Conservation (phyloP, 1,284 basidiomycete genomes). For the Omphalotus olearius region DNA sequence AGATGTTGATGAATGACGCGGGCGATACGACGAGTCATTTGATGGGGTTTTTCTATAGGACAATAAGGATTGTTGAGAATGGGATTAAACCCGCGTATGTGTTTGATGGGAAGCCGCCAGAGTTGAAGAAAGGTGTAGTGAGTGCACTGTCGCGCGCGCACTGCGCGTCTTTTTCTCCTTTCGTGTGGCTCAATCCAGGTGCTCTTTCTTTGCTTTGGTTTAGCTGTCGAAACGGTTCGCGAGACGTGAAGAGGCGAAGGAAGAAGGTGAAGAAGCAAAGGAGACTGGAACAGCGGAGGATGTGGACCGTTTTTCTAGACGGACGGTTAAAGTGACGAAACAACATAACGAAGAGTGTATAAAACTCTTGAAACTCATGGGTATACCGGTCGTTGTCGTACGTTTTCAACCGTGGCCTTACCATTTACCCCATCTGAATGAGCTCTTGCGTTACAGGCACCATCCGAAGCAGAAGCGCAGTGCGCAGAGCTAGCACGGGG, state of each 20-base stretch:
- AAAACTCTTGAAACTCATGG: constrained; percentile 88
- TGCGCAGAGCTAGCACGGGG: constrained; percentile 96
- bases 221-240: constrained; percentile 94
- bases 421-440: background rate
- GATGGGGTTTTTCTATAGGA: constrained; percentile 98
- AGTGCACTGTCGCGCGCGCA: constrained; percentile 29
- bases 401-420: constrained; percentile 27
- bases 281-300: constrained; percentile 94
- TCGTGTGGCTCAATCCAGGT: no score
- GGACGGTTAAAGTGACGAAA: constrained; percentile 92
- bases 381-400: constrained; percentile 91
- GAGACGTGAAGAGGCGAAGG: constrained; percentile 87
- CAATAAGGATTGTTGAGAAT: constrained; percentile 97
- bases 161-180: background rate
- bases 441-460: constrained; percentile 57
- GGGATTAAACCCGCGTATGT: constrained; percentile 98
- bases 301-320: constrained; percentile 85
- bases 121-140: constrained; percentile 94
- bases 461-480: constrained; percentile 97
- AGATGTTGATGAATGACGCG: constrained; percentile 93
- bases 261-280: constrained; percentile 93
- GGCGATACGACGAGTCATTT: constrained; percentile 98
- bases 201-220: constrained; percentile 6
- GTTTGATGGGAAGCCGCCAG: constrained; percentile 98
- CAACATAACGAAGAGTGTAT: constrained; percentile 98